Base-by-base conservation (phyloP, 2,329 filamentous ascomycete species). In the Didymella arachidicola region DNA sequence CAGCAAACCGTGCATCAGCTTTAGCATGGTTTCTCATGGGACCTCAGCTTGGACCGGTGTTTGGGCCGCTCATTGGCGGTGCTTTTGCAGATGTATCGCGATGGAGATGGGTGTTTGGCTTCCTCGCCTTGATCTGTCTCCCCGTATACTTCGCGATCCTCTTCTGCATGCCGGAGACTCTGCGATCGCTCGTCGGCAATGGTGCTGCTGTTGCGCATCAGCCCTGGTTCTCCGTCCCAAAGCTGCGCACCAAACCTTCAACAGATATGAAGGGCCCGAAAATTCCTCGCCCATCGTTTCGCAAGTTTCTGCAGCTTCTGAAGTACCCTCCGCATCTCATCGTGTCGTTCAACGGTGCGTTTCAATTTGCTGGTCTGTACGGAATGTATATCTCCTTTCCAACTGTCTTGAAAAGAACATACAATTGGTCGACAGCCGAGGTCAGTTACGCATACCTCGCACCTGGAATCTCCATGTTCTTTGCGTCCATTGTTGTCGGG, bases 91-190 rank as follows among this genome's bases (percentile, higher is more conserved):
- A 68, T 2, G 54, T 55, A 1, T 61, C 70, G 1, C 69, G 65
- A 4, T 82, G 80, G 80, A 67, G 80, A 60, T 82, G 79, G 79
- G 72, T 78, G 4, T 81, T 81, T 57, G 79, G 77, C 1, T 80
- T 81, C 43, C 60, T 75, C 25, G 73, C 60, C 59, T 19, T 64
- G 42, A 56, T 60, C 2, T 72, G 60, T 64, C 58, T 68, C 25
- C 75, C 64, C 25, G 66, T 72, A 6, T 72, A 70, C 45, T 45
- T 66, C 6, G 58, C 70, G 3, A 70, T 80, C 19, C 27, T 75
- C 19, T 72, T 81, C 51, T 75, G 73, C 54, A 78, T 82, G 7
- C 81, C 81, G 0, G 81, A 83, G 61, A 83, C 81, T 2, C 70
- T 82, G 8, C 77, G 80, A 26, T 73, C 75, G 5, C 67, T 79